phyloP scores from a whole-genome alignment of 768 basidiomycete genomes.

The Boletus patriciae region DNA sequence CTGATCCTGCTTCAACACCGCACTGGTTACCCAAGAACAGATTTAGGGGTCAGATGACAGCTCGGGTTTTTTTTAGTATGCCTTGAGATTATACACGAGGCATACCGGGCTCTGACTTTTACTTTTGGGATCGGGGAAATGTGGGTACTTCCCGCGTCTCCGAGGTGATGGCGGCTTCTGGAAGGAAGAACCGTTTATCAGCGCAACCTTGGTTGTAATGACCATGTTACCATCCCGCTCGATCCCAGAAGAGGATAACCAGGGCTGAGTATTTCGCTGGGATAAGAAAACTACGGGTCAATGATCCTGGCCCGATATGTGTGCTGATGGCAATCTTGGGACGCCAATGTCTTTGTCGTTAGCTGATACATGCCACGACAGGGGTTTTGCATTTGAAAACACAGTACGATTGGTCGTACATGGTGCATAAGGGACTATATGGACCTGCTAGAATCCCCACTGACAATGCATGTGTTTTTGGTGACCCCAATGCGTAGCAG shows the following conservation, averaged over 20 bases:
- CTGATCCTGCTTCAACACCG: slow-evolving; percentile 23
- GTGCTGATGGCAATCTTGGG: background rate
- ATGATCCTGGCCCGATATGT: background rate
- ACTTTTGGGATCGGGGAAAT: slow-evolving; percentile 16
- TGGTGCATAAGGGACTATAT: background rate
- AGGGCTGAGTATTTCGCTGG: background rate
- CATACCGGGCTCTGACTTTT: slow-evolving; percentile 9
- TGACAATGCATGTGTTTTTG: background rate
- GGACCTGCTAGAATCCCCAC: background rate
- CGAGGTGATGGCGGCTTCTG: slow-evolving; percentile 33
- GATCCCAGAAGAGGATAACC: background rate
- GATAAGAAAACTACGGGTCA: background rate
- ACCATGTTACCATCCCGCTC: slow-evolving; percentile 6
- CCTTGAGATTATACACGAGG: slow-evolving; percentile 20
- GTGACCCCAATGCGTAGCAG: background rate
- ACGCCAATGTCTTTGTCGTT: background rate
- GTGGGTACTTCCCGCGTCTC: slow-evolving; percentile 27
- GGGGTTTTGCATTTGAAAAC: slow-evolving; percentile 19
- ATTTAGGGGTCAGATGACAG: slow-evolving; percentile 10
- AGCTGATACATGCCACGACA: background rate
- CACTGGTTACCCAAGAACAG: slow-evolving; percentile 9
- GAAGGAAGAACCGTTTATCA: slow-evolving; percentile 18
- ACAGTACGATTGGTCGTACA: background rate
- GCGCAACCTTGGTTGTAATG: slow-evolving; percentile 8
- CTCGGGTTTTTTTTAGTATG: slow-evolving; percentile 12